Conservation (phyloP, 345 rosid species). For the Eucalyptus victrix region DNA sequence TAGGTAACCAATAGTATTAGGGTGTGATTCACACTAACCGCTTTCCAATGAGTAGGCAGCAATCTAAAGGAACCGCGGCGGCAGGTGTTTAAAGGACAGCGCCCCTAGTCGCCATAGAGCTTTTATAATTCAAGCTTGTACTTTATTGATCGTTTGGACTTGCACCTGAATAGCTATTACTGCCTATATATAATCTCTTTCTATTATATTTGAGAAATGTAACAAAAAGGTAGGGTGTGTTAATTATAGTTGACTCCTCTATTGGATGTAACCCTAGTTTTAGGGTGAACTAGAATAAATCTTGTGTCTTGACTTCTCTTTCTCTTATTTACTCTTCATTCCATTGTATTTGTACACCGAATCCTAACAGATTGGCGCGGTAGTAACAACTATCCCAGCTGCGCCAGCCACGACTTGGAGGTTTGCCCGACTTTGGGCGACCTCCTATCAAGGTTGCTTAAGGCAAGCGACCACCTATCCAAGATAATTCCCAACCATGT, state of each 20-base stretch:
- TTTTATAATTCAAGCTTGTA: not conserved
- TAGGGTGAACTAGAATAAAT: not conserved
- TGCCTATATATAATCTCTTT: too few species aligned
- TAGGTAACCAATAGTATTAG: not conserved
- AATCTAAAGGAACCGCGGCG: accelerated
- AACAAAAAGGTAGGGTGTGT: not conserved
- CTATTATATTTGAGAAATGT: too few species aligned
- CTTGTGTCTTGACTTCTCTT: not conserved
- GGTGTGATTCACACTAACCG: not conserved
- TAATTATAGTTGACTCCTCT: not conserved
- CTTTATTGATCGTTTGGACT: too few species aligned
- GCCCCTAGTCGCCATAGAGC: not conserved
- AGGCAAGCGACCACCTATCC: too few species aligned
- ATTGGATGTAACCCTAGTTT: not conserved
- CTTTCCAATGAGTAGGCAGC: not conserved
- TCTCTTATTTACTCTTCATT: not conserved
- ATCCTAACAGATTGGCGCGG: not conserved
- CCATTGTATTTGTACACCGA: not conserved
- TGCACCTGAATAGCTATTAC: too few species aligned
- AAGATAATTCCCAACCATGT: not conserved
- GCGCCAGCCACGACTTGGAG: not conserved
- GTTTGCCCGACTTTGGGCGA: not conserved
- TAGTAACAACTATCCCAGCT: not conserved
- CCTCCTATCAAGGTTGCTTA: not conserved
- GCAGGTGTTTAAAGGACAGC: not conserved